These are phyloP conservation scores for Malbranchea cinnamomea DNA, from an alignment of 2,329 filamentous ascomycete species.

Conservation along the genomic window DNA sequence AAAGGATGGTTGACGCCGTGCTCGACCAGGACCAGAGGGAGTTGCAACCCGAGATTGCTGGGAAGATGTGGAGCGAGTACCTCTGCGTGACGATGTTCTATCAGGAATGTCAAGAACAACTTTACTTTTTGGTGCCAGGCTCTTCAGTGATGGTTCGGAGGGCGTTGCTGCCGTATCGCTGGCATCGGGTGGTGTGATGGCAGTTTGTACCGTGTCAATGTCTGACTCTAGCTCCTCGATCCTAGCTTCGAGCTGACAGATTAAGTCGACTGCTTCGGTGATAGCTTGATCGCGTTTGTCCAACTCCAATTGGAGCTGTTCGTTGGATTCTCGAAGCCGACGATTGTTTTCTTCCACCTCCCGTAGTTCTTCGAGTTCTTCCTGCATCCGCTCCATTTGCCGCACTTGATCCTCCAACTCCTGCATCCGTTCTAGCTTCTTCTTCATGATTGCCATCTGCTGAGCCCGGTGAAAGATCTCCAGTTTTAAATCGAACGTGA, in stretches of 20 bases:
- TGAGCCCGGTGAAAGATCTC: conserved; percentile 27
- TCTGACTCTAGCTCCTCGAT: conserved; percentile 18
- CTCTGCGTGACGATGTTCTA: conserved; percentile 23
- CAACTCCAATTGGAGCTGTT: conserved; percentile 22
- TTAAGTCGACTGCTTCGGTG: conserved; percentile 28
- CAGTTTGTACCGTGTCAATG: conserved; percentile 9
- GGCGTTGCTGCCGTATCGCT: conserved; percentile 12
- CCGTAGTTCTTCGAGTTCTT: conserved; percentile 24
- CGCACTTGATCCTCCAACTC: conserved; percentile 22
- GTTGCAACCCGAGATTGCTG: conserved; percentile 9
- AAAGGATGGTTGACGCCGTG: conserved; percentile 22
- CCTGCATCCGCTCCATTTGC: conserved; percentile 16
- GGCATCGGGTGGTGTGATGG: conserved; percentile 15
- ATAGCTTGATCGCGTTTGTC: conserved; percentile 27
- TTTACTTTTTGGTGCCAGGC: conserved; percentile 16
- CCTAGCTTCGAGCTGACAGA: conserved; percentile 28
- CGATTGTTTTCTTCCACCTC: conserved; percentile 22
- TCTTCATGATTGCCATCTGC: conserved; percentile 21
- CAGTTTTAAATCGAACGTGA: conserved; percentile 30
- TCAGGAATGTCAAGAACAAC: conserved; percentile 23
- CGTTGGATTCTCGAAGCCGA: conserved; percentile 22
- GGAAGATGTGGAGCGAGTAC: conserved; percentile 10
- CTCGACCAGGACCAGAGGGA: conserved; percentile 17
- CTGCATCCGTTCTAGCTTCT: conserved; percentile 24
- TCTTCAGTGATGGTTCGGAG: conserved; percentile 7